Percentiles rank a stretch among this genome's conserved stretches.
phyloP scores from a whole-genome alignment of 1,284 basidiomycete genomes.

The Omphalotus olearius region DNA sequence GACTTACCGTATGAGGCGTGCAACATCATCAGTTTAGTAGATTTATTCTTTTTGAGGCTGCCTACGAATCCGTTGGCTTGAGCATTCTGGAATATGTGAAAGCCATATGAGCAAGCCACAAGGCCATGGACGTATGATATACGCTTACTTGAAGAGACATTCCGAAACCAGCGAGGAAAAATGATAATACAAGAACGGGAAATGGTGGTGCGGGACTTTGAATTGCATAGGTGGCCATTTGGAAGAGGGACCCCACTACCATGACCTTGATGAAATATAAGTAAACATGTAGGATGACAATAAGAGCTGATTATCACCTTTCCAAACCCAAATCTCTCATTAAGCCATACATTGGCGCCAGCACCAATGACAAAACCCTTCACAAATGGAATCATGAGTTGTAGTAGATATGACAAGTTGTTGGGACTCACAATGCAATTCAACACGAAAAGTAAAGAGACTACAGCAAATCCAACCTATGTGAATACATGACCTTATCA shows the following conservation, averaged over 20 bases:
- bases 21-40: conserved; percentile 48
- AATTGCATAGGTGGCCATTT: conserved; percentile 4
- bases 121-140: conserved; percentile 1
- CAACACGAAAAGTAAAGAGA: conserved; percentile 15
- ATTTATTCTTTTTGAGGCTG: conserved; percentile 35
- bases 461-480: conserved; percentile 13
- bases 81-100: conserved; percentile 36
- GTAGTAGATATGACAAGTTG: too few species aligned
- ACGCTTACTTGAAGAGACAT: conserved; percentile 44
- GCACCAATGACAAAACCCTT: conserved; percentile 13
- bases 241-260: conserved; percentile 6
- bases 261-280: background rate
- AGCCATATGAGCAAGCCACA: background rate
- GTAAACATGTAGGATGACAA: background rate
- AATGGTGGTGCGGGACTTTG: conserved; percentile 8
- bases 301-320: conserved; percentile 5
- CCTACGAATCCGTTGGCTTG: conserved; percentile 56
- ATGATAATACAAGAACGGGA: conserved; percentile 1
- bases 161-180: conserved; percentile 26
- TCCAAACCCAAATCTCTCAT: conserved; percentile 11
- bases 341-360: conserved; percentile 9
- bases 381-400: background rate
- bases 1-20: conserved; percentile 46
- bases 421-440: conserved; percentile 13
- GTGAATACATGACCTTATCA: background rate